These are phyloP conservation scores for Trametes punicea DNA, from an alignment of 768 basidiomycete genomes.

Conservation along the genomic window DNA sequence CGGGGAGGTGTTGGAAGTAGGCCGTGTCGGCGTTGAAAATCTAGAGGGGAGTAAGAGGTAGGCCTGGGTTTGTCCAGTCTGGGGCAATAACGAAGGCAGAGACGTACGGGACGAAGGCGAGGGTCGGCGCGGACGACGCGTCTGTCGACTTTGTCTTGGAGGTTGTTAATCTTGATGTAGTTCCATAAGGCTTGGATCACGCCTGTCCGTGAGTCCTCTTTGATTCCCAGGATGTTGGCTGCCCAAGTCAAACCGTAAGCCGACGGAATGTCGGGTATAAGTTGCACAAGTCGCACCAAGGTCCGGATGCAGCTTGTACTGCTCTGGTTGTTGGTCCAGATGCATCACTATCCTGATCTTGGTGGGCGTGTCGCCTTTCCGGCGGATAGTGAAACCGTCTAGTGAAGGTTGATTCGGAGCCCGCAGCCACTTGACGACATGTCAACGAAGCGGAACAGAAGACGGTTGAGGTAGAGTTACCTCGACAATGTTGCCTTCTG, in stretches of 20 bases:
- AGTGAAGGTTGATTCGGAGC: constrained; percentile 55
- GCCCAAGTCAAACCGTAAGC: neutral
- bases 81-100: neutral
- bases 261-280: neutral
- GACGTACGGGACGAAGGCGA: constrained; percentile 54
- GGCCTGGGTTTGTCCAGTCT: neutral
- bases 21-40: constrained; percentile 71
- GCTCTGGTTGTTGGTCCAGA: constrained; percentile 83
- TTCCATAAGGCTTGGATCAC: constrained; percentile 87
- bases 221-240: constrained; percentile 71
- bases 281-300: constrained; percentile 45
- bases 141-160: constrained; percentile 82
- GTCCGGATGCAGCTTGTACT: constrained; percentile 75
- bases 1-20: constrained; percentile 77
- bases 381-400: constrained; percentile 84
- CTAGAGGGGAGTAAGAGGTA: constrained; percentile 33
- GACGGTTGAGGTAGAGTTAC: constrained; percentile 39
- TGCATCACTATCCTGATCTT: constrained; percentile 82
- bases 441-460: neutral
- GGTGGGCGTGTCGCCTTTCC: constrained; percentile 76
- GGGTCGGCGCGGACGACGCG: constrained; percentile 69
- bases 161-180: constrained; percentile 79
- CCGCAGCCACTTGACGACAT: constrained; percentile 50
- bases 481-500: constrained; percentile 88
- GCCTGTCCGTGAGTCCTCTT: constrained; percentile 80